Base-by-base conservation (phyloP, 768 basidiomycete genomes). In the Xerocomellus intermedius region DNA sequence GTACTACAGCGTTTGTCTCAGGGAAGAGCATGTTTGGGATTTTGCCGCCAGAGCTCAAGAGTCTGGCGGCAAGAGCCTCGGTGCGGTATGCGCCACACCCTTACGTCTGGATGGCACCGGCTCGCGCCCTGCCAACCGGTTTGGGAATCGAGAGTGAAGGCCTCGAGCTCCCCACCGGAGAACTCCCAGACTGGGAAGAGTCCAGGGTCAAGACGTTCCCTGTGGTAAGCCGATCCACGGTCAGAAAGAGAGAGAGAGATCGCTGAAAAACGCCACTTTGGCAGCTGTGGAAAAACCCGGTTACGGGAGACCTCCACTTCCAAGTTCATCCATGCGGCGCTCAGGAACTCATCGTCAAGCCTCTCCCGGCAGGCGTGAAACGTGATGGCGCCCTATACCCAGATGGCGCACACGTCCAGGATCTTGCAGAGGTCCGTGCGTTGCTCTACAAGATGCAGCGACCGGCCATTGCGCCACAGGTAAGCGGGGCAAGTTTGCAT, bases 261-360 rank as follows among this genome's bases (percentile, higher is more conserved):
- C 26, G 62, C 35, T 46, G 24, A 52, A 30, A 30, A 44, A 16
- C 50, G 13, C 4, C 41, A 30, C 17, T 4, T 22, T 46, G 12
- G 38, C 30, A 93, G 87, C 69, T 87, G 8, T 96, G 94, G 94
- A 95, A 95, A 78, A 96, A 95, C 71, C 91, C 93, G 1, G 82
- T 83, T 8, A 96, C 93, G 13, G 85, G 86, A 24, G 75, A 76
- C 2, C 79, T 98, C 21, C 91, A 95, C 68, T 86, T 95, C 74
- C 84, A 98, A 67, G 94, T 96, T 5, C 94, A 96, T 68, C 93
- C 90, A 5, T 90, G 87, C 61, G 92, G 84, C 30, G 83, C 71
- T 1, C 71, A 76, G 36, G 83, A 88, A 61, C 78, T 95, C 30
- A 57, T 86, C 51, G 74, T 97, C 59, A 82, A 81, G n/a, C 83